These are phyloP conservation scores for Rhizomucor pusillus DNA, from an alignment of 371 early-diverging fungal species.

Conservation along the genomic window DNA sequence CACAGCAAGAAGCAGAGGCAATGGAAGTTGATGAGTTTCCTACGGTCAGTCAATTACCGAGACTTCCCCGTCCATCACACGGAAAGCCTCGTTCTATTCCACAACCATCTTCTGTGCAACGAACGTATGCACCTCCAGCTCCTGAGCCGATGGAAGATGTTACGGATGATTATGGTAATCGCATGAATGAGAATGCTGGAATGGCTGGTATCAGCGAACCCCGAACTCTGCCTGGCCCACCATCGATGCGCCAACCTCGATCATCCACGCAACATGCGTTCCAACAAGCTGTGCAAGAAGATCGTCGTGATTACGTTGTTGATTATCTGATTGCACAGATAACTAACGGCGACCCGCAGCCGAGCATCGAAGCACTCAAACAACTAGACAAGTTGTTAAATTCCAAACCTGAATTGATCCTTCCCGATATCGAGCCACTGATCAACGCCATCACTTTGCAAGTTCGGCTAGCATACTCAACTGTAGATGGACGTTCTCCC, in stretches of 20 bases:
- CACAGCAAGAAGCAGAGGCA: slow-evolving; percentile 30
- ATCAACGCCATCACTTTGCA: slow-evolving; percentile 78
- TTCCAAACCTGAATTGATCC: slow-evolving; percentile 50
- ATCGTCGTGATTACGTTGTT: slow-evolving; percentile 44
- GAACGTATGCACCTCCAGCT: slow-evolving; percentile 13
- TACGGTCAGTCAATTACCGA: slow-evolving; percentile 28
- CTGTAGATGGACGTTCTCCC: slow-evolving; percentile 50
- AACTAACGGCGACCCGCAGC: slow-evolving; percentile 65
- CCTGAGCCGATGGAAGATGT: slow-evolving; percentile 56
- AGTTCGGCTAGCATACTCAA: slow-evolving; percentile 73
- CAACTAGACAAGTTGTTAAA: slow-evolving; percentile 68
- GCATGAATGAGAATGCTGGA: slow-evolving; percentile 13
- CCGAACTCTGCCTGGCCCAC: slow-evolving; percentile 12
- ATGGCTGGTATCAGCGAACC: slow-evolving; percentile 16
- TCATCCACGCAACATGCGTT: slow-evolving; percentile 18
- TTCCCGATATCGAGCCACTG: slow-evolving; percentile 64
- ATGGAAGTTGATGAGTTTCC: slow-evolving; percentile 44
- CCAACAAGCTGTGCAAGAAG: slow-evolving; percentile 20
- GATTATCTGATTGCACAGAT: slow-evolving; percentile 77
- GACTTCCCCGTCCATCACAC: slow-evolving; percentile 24
- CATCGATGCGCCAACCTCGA: slow-evolving; percentile 24
- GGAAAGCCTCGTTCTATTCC: slow-evolving; percentile 28
- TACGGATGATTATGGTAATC: slow-evolving; percentile 32
- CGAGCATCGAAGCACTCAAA: slow-evolving; percentile 80
- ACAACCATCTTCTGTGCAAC: slow-evolving; percentile 17